A percentile compares a stretch with the other conserved stretches of the same genome.
These are phyloP conservation scores for Pterocarpus santalinus DNA, from an alignment of 306 rosid species.

Conservation along the genomic window DNA sequence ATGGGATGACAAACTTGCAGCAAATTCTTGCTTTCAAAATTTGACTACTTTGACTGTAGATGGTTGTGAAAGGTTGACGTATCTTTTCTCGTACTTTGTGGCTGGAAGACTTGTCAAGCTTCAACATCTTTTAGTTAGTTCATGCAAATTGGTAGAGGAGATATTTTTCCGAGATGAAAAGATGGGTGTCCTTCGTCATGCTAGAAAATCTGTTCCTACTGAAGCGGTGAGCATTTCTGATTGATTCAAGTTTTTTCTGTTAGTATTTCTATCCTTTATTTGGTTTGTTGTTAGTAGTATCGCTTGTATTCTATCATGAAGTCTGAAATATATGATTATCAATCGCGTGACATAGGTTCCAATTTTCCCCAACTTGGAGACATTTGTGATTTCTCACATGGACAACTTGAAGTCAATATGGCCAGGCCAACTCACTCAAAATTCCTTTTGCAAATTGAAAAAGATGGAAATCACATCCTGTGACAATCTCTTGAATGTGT, in stretches of 20 bases:
- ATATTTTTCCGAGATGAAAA: conserved; percentile 37
- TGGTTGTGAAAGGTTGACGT: conserved; percentile 47
- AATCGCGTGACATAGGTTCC: conserved; percentile 45
- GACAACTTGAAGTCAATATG: conserved; percentile 52
- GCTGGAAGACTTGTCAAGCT: conserved; percentile 48
- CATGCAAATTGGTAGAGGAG: conserved; percentile 43
- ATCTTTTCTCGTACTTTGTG: conserved; percentile 39
- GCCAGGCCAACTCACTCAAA: conserved; percentile 30
- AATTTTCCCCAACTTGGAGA: conserved; percentile 54
- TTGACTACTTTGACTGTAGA: conserved; percentile 44
- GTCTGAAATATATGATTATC: conserved; percentile 18
- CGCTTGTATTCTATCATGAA: not conserved
- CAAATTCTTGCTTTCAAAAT: conserved; percentile 41
- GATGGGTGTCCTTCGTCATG: not conserved
- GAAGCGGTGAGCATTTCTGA: conserved; percentile 47
- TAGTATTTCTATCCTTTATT: conserved; percentile 5
- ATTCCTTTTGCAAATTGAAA: conserved; percentile 46
- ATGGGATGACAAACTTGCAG: conserved; percentile 49
- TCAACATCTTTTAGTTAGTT: conserved; percentile 45
- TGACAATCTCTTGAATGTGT: conserved; percentile 43
- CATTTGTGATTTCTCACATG: conserved; percentile 48
- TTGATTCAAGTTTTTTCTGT: conserved; percentile 21
- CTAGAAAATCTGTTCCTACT: not conserved
- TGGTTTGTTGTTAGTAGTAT: not conserved
- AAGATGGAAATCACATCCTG: conserved; percentile 50